Evolutionary conservation across 2,329 filamentous ascomycete species (phyloP), one percentile per base, ranked within the genome.

Genomic region (Monilinia fructicola): DNA sequence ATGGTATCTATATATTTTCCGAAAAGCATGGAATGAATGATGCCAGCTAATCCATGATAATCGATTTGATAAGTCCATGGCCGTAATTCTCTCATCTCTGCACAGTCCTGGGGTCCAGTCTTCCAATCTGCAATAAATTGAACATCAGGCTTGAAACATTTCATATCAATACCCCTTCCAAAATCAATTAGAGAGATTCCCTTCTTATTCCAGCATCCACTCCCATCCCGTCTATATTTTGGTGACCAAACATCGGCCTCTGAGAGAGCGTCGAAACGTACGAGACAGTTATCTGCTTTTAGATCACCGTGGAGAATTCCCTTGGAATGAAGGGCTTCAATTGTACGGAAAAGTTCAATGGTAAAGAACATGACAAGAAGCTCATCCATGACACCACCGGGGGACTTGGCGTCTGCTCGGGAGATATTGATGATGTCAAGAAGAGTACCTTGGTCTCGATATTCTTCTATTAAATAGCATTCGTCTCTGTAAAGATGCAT

Each of bases 31-130:
- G 87, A 90, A 78, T 99, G 93, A 5, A 98, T 82, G 31, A 92
- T 91, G 5, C 92, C 93, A 0, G 95, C 95, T 0, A 97, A 84
- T 16, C 95, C 95, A 77, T 96, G 92, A 74, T 98, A 96, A 80
- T 99, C 95, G 71, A 97, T 92, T 77, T 99, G 95, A 81, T 93
- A 97, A 1, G 94, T 98, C 95, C 95, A 99, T 0, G 93, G 93
- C 0, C 94, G 85, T 66, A 92, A 86, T 79, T 99, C 94, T 56
- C 93, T 90, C 86, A 98, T 97, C 82, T 99, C 95, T 23, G 91
- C 90, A 78, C 95, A 99, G 78, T 99, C 95, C 63, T 92, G 89
- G 31, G 90, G 85, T 21, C 86, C 87, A 0, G 92, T 93, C 78
- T 95, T 91, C 95, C 95, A 99, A 79, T 99, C 95, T 0, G 94